These are phyloP conservation scores for Trichoderma lentiforme DNA, from an alignment of 2,329 filamentous ascomycete genomes.

Conservation along the genomic window DNA sequence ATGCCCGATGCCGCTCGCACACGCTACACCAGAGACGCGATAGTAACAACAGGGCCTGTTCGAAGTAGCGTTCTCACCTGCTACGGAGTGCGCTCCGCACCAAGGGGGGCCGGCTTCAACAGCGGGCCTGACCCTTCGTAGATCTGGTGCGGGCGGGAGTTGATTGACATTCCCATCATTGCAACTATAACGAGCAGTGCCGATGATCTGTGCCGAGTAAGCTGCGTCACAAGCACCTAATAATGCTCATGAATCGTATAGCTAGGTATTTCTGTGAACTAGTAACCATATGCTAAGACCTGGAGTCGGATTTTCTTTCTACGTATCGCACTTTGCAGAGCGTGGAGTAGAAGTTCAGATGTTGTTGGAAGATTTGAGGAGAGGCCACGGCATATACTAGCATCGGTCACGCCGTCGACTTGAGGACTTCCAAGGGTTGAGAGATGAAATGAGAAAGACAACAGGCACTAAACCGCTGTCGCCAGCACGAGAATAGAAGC, in stretches of 20 bases:
- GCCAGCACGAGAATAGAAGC: neutral
- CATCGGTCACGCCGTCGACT: neutral
- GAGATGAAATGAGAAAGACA: neutral
- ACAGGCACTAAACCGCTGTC: neutral
- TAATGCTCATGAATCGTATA: neutral
- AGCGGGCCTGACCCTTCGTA: neutral
- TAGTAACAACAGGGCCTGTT: neutral
- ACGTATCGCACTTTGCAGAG: neutral
- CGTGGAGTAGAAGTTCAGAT: neutral
- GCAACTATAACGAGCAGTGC: neutral
- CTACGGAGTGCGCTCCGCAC: neutral
- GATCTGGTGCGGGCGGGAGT: conserved; percentile 10
- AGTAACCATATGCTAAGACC: neutral
- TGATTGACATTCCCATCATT: neutral
- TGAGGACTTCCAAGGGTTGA: neutral
- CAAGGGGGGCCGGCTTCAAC: neutral
- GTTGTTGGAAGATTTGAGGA: neutral
- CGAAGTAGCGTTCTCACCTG: neutral
- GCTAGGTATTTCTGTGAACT: neutral
- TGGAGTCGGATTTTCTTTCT: neutral
- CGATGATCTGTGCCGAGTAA: neutral
- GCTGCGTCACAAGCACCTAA: neutral
- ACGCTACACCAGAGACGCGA: neutral
- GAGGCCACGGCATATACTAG: neutral
- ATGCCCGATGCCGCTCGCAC: conserved; percentile 7